A percentile compares a stretch with the other conserved stretches of the same genome.
These are phyloP conservation scores for Macrophomina pseudophaseolina DNA, from an alignment of 2,329 filamentous ascomycete species.

Conservation along the genomic window DNA sequence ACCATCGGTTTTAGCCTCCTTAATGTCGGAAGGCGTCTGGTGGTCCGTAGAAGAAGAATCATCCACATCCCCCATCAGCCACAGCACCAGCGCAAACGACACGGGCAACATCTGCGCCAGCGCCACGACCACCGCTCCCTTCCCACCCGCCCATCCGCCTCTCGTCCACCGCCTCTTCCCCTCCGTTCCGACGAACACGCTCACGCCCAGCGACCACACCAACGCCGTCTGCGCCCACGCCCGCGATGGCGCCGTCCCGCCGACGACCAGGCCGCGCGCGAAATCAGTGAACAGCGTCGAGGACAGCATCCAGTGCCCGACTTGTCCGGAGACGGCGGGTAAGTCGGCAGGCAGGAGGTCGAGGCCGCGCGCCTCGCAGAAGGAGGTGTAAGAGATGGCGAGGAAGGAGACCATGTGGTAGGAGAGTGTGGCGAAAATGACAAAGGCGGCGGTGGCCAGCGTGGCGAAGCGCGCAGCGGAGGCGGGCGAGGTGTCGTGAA, in stretches of 20 bases:
- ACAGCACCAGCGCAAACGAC: not conserved
- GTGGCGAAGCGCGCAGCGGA: slow-evolving; percentile 35
- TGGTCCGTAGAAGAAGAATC: not conserved
- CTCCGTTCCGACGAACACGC: not conserved
- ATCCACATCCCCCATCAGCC: not conserved
- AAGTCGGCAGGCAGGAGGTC: not conserved
- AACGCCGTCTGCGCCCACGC: slow-evolving; percentile 1
- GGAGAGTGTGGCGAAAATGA: slow-evolving; percentile 37
- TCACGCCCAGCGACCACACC: not conserved
- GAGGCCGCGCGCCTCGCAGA: not conserved
- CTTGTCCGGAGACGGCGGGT: not conserved
- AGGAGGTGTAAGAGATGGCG: slow-evolving; percentile 31
- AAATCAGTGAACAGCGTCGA: slow-evolving; percentile 8
- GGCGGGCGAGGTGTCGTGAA: slow-evolving; percentile 27
- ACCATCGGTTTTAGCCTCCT: not conserved
- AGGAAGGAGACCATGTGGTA: slow-evolving; percentile 42
- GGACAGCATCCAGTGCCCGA: not conserved
- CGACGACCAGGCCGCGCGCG: not conserved
- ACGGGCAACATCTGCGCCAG: slow-evolving; percentile 14
- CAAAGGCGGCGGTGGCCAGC: slow-evolving; percentile 35
- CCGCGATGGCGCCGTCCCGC: not conserved
- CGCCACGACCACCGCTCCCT: not conserved
- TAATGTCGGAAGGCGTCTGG: not conserved
- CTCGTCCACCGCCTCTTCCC: not conserved
- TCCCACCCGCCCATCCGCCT: not conserved